Evolutionary conservation across 108 stramenopile genomes (phyloP).

Genomic region (Cylindrotheca closterium): DNA sequence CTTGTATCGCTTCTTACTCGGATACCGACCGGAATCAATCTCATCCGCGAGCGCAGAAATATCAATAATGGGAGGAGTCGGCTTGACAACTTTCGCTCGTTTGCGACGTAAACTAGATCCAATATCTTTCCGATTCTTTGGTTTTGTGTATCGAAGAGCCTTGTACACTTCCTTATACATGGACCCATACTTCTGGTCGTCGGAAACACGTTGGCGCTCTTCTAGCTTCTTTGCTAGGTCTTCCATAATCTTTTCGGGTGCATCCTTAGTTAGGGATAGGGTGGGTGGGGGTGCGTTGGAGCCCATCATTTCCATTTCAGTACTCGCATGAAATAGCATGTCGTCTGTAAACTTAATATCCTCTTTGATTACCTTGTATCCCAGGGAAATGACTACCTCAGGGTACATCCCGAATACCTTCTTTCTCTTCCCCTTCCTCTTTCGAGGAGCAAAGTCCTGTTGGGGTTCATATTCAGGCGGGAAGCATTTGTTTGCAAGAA

Average conservation of each 20-base stretch:
- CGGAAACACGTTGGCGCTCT: conserved; percentile 4
- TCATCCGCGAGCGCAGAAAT: conserved; percentile 63
- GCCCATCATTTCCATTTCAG: not conserved
- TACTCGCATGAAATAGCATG: not conserved
- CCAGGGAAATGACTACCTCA: conserved; percentile 35
- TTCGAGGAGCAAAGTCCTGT: not conserved
- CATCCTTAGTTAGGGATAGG: not conserved
- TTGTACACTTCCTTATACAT: conserved; percentile 41
- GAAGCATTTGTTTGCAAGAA: not conserved
- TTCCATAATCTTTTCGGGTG: conserved; percentile 18
- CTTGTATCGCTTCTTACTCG: conserved; percentile 63
- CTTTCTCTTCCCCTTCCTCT: conserved; percentile 16
- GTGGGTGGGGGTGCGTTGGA: not conserved
- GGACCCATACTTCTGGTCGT: conserved; percentile 23
- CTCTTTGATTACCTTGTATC: conserved; percentile 30
- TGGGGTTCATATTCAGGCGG: not conserved
- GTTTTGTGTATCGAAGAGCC: conserved; percentile 13
- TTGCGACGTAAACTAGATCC: not conserved
- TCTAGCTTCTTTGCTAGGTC: conserved; percentile 16
- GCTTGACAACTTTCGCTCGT: conserved; percentile 5
- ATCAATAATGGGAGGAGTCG: conserved; percentile 57
- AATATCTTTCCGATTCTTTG: not conserved
- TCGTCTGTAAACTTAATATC: conserved; percentile 12
- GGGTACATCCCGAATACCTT: conserved; percentile 27
- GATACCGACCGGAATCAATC: conserved; percentile 70